phyloP scores from a whole-genome alignment of 306 rosid species.

The Casuarina cunninghamiana region DNA sequence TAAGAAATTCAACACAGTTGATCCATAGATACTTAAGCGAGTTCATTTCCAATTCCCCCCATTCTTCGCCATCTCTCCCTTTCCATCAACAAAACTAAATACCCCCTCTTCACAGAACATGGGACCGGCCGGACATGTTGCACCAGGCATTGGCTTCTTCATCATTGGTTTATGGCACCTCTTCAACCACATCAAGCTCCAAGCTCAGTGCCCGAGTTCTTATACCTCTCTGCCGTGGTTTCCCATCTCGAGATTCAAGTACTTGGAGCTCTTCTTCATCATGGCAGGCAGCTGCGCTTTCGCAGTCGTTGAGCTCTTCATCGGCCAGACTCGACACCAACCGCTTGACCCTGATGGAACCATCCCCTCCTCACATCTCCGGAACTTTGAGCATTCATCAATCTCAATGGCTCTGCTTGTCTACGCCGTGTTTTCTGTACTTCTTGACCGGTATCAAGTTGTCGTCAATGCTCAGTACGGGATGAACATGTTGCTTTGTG shows the following conservation, averaged over 20 bases:
- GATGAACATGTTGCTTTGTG: constrained; percentile 53
- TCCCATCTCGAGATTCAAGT: constrained; percentile 47
- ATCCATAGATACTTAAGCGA: too few species aligned
- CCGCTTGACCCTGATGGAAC: constrained; percentile 69
- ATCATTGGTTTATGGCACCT: constrained; percentile 87
- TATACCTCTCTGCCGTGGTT: constrained; percentile 65
- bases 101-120: constrained; percentile 14
- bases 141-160: constrained; percentile 77
- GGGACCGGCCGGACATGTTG: constrained; percentile 84
- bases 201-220: constrained; percentile 39
- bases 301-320: constrained; percentile 77
- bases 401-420: constrained; percentile 61
- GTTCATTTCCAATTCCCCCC: too few species aligned
- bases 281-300: constrained; percentile 44
- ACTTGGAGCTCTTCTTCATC: constrained; percentile 63
- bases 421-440: constrained; percentile 48
- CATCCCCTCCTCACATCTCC: constrained; percentile 85
- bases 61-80: too few species aligned
- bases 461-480: constrained; percentile 11
- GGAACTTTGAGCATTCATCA: constrained; percentile 75
- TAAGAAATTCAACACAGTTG: too few species aligned
- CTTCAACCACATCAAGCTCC: constrained; percentile 70
- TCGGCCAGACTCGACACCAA: constrained; percentile 60
- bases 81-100: background rate
- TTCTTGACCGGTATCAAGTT: constrained; percentile 41